Evolutionary conservation across 352 stramenopile genomes (phyloP), one percentile per base, ranked within the genome.

Genomic region (Phytopythium helicoides): DNA sequence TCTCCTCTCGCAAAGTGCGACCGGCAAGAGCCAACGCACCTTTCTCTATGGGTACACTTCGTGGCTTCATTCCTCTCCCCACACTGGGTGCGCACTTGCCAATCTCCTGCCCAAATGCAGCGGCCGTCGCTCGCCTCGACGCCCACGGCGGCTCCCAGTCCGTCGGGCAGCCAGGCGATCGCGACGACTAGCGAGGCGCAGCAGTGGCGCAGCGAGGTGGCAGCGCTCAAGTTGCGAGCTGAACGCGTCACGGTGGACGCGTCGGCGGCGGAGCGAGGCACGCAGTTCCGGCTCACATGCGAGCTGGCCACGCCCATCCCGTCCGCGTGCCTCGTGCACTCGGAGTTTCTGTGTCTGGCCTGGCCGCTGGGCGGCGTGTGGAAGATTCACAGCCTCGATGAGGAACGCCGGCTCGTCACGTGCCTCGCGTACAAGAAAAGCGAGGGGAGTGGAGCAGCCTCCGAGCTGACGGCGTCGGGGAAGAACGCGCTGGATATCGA

Each of bases 351-450:
- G 22, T 76, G 67, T 28, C 49, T 86, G 41, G 62, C 59, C 18
- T 81, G 68, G 67, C 72, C 67, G 1, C 54, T 81, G 16, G 72
- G 72, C 10, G 75, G 72, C 23, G 64, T 86, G 28, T 86, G 72
- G 75, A 68, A 73, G 51, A 73, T 79, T 52, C 55, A 66, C 39
- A 49, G 52, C 15, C 35, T 70, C 6, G 54, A 52, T 6, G 45
- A 62, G 16, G 66, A 64, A 50, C 64, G 68, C 42, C 60, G 60
- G 4, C 49, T 50, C 0, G 39, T 83, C 15, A 44, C 54, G 25
- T 86, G 71, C 55, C 33, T 83, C 38, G 55, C 72, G 6, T 56
- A 59, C n/a, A 53, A 67, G 19, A 75, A 72, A 53, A 84, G 72
- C 9, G 70, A 83, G 54, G 54, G 71, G 12, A 55, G 68, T n/a